phyloP scores from a whole-genome alignment of 108 stramenopile genomes.

The Cylindrotheca fusiformis region DNA sequence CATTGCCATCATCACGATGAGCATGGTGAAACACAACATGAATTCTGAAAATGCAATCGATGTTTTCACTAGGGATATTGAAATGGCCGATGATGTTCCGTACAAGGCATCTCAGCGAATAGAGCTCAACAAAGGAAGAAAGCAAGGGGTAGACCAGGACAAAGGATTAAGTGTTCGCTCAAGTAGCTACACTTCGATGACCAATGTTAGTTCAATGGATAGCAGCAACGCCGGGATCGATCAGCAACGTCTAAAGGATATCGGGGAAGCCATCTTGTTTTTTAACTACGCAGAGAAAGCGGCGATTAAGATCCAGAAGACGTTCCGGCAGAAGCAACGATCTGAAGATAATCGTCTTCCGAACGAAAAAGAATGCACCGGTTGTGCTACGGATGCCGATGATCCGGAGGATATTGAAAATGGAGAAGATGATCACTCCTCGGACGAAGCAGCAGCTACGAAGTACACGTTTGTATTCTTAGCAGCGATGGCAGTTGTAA shows the following conservation, averaged over 20 bases:
- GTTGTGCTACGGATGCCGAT: background rate
- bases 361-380: background rate
- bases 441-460: background rate
- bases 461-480: background rate
- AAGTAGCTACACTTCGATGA: background rate
- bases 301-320: background rate
- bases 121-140: too few relatives aligned
- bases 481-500: background rate
- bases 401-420: background rate
- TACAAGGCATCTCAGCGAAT: too few relatives aligned
- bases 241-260: background rate
- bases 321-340: background rate
- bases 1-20: background rate
- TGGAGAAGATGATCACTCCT: too few relatives aligned
- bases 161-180: background rate
- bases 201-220: background rate
- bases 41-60: background rate
- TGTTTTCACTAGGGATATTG: too few relatives aligned
- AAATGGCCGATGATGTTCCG: too few relatives aligned
- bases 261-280: background rate
- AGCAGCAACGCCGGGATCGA: background rate
- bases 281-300: background rate
- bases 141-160: too few relatives aligned
- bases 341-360: background rate
- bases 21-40: background rate